Evolutionary conservation across 1,284 basidiomycete species (phyloP), one percentile per base, ranked within the genome.

Genomic region (Kwoniella shivajii): DNA sequence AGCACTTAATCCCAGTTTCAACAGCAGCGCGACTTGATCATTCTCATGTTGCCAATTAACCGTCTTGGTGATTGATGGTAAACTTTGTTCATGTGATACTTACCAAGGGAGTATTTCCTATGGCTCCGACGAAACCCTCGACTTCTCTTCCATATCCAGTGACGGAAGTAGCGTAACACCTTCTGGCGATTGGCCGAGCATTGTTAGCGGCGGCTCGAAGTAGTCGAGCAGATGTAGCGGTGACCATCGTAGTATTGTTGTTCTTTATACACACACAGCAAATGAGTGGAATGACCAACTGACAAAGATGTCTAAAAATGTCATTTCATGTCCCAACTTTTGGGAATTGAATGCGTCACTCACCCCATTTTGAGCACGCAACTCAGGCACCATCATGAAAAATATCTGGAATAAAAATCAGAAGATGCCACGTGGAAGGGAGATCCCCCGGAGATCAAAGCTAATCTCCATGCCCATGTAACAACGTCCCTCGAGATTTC

Each of bases 41-140:
- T 46, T 29, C 5, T 47, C 20, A 2, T 6, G 20, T 6, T 11
- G 7, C 6, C 29, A 18, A 44, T 16, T 44, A 29, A 26, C 18
- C 18, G 16, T 26, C 14, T 18, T n/a, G n/a, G 6, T 24, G 30
- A 37, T n/a, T 9, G 26, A 24, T 22, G 27, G 42, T 41, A 26
- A 14, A 30, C 42, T 27, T 31, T 24, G 13, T 16, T n/a, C n/a
- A n/a, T n/a, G n/a, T 34, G 24, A 9, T n/a, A 79, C 87, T 68
- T 54, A 92, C 92, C 48, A 98, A 81, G 51, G 95, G 95, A 2
- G 95, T 99, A 80, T 94, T 94, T 65, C 95, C 94, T 56, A 98
- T 83, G 13, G 93, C 88, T 20, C 89, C 92, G 24, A 85, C 85
- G 78, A 98, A 93, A 46, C 94, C 92, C 54, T 88, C 81, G 30